Conservation (phyloP, 1,284 basidiomycete genomes). For the Leccinum subspadiceum region DNA sequence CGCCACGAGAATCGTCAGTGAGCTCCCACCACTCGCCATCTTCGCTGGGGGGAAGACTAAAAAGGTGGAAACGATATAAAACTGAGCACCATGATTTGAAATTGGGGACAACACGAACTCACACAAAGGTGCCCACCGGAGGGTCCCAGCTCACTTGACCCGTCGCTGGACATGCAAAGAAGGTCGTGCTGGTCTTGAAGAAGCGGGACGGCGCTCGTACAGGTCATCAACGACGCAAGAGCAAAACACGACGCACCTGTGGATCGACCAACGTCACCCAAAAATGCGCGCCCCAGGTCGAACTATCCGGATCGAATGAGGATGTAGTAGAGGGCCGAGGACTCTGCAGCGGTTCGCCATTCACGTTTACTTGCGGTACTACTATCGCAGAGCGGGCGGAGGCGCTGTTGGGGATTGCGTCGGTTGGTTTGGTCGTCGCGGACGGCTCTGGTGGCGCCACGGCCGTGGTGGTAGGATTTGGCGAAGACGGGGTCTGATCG, state of each 20-base stretch:
- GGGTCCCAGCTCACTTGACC: slow-evolving; percentile 93
- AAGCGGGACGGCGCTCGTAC: slow-evolving; percentile 4
- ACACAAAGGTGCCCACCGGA: slow-evolving; percentile 88
- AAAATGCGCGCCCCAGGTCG: slow-evolving; percentile 74
- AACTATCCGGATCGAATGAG: slow-evolving; percentile 28
- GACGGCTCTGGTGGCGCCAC: slow-evolving; percentile 7
- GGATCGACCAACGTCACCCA: slow-evolving; percentile 85
- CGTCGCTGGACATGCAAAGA: slow-evolving; percentile 90
- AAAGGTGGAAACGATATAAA: slow-evolving; percentile 13
- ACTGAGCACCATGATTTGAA: slow-evolving; percentile 15
- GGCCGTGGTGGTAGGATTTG: slow-evolving; percentile 1
- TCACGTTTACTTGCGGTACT: slow-evolving; percentile 36
- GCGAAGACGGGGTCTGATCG: slow-evolving; percentile 21
- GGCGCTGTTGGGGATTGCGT: slow-evolving; percentile 14
- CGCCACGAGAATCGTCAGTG: slow-evolving; percentile 72
- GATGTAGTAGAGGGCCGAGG: slow-evolving; percentile 31
- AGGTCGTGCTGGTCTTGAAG: slow-evolving; percentile 70
- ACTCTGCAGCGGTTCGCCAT: slow-evolving; percentile 32
- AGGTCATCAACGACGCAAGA: slow-evolving; percentile 11
- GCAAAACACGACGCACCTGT: slow-evolving; percentile 48
- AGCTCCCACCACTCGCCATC: slow-evolving; percentile 97
- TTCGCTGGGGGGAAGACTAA: slow-evolving; percentile 75
- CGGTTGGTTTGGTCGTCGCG: slow-evolving; percentile 5
- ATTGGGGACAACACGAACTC: slow-evolving; percentile 31
- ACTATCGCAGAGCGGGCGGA: slow-evolving; percentile 18